Evolutionary conservation across 2,329 filamentous ascomycete genomes (phyloP).

Genomic region (Fusarium scirpi): DNA sequence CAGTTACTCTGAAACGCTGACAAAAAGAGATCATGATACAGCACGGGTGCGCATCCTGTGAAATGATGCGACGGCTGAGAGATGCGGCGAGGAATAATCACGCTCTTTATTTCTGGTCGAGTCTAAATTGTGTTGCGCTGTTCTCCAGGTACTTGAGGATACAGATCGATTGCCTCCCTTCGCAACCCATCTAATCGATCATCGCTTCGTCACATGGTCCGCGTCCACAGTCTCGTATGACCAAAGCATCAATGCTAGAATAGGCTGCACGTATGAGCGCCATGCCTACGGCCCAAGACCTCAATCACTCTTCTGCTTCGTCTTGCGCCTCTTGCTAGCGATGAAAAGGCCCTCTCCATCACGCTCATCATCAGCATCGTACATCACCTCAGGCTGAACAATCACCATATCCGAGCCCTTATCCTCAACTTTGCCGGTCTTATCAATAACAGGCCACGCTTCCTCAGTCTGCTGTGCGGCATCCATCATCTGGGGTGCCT

Average conservation of each 20-base stretch:
- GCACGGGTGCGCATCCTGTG: fast-evolving
- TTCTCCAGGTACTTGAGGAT: fast-evolving
- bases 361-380: neutral
- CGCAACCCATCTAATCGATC: too few relatives aligned
- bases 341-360: neutral
- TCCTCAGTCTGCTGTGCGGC: neutral
- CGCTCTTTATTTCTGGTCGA: neutral
- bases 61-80: fast-evolving
- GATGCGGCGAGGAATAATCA: neutral
- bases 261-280: too few relatives aligned
- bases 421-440: neutral
- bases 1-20: neutral
- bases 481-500: neutral
- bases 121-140: neutral
- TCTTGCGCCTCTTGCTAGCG: neutral
- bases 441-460: neutral
- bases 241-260: neutral
- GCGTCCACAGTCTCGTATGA: neutral
- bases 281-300: neutral
- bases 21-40: fast-evolving
- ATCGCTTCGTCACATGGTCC: neutral
- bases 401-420: neutral
- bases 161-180: neutral
- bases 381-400: neutral
- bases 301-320: neutral